Base-by-base conservation (phyloP, 768 basidiomycete species). In the Pulveroboletus sp. region DNA sequence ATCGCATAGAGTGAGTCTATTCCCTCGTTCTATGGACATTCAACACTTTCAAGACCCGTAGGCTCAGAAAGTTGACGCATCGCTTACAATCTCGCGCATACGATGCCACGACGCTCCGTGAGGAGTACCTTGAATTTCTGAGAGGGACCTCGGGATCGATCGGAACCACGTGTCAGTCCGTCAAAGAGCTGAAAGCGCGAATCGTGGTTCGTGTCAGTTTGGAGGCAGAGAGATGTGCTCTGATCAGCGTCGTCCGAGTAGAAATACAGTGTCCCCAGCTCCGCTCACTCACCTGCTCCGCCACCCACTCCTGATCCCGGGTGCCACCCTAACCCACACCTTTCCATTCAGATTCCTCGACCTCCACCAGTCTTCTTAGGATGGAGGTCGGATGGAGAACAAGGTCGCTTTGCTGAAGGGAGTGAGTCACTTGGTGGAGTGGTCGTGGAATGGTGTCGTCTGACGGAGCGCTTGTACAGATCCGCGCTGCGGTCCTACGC, bases 171-270 rank as follows among this genome's bases (percentile, higher is more conserved):
- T 56, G 48, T 4, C 37, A 18, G 1, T 26, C 36, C 17, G 31
- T 56, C 17, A 46, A 39, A 15, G 5, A 3, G 17, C 36, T 56
- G 0, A 56, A 21, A 28, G 53, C 44, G 0, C 31, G 26, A 11
- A 24, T 56, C 2, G n/a, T 50, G 15, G 55, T 56, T 13, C 26
- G 48, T 46, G 9, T 32, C 11, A 31, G 7, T 31, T 31, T 31
- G 30, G 30, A 8, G 17, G 7, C 18, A 8, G 11, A 6, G 18
- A 21, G 21, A 21, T 21, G 21, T 21, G 21, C 21, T 41, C 37
- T 47, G 18, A 47, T 14, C 3, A 30, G 27, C 17, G 3, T 15
- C 10, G 6, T 7, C 18, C 32, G 18, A 43, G 31, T 21, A 21
- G 21, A 21, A 21, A 21, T 4, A 21, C 21, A 21, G 21, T 21